phyloP scores from a whole-genome alignment of 164 flowering plant genomes.

The Kingdonia uniflora region DNA sequence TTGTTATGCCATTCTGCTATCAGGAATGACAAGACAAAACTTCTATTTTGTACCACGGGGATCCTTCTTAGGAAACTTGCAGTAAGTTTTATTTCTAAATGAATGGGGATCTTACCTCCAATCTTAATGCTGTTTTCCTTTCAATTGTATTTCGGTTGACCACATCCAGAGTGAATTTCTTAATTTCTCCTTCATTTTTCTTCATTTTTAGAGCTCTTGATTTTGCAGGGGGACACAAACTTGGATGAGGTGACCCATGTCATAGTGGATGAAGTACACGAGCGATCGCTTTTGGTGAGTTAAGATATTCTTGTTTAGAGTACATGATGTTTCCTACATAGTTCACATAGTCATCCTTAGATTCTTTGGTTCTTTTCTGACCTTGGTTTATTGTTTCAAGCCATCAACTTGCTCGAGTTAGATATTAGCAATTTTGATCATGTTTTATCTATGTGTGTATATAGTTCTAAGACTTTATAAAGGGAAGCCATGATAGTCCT shows the following conservation, averaged over 20 bases:
- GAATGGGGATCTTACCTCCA: not conserved
- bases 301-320: not conserved
- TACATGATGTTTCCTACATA: too few species aligned
- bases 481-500: too few species aligned
- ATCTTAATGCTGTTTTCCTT: not conserved
- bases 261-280: constrained; percentile 93
- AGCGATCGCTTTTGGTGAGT: constrained; percentile 81
- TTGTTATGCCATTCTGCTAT: not conserved
- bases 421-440: too few species aligned
- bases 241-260: constrained; percentile 63
- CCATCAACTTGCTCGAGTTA: too few species aligned
- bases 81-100: constrained; percentile 26
- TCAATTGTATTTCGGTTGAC: not conserved
- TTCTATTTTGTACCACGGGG: constrained; percentile 94
- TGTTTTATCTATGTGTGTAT: too few species aligned
- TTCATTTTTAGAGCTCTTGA: too few species aligned
- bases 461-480: too few species aligned
- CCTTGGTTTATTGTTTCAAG: not conserved
- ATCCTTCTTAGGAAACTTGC: constrained; percentile 74
- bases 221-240: constrained; percentile 53
- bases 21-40: constrained; percentile 82
- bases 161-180: not conserved
- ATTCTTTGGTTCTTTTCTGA: not conserved
- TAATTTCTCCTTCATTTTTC: not conserved
- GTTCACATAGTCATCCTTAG: too few species aligned